Conservation (phyloP, 768 basidiomycete species). For the Lanmaoa rubissima region DNA sequence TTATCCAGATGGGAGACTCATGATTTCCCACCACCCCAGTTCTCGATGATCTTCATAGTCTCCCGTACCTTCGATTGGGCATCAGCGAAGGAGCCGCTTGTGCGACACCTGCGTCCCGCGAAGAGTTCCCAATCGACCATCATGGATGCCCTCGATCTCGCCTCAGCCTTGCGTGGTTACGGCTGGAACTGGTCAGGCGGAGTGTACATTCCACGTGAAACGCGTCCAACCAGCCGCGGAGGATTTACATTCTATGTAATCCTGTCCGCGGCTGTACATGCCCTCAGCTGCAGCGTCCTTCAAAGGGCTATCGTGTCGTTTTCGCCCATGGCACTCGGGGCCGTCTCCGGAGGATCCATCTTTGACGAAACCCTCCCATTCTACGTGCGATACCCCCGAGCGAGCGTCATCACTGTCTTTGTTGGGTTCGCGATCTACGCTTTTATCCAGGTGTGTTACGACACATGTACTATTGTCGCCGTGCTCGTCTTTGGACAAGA, state of each 20-base stretch:
- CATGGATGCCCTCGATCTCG: slow-evolving; percentile 48
- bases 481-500: slow-evolving; percentile 29
- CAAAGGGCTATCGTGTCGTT: slow-evolving; percentile 33
- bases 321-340: slow-evolving; percentile 11
- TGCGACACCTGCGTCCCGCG: slow-evolving; percentile 1
- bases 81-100: slow-evolving; percentile 3
- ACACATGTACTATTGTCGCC: slow-evolving; percentile 22
- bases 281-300: slow-evolving; percentile 42
- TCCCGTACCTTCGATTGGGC: slow-evolving; percentile 20
- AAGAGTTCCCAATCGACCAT: neutral
- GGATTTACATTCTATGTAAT: slow-evolving; percentile 32
- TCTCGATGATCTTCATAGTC: slow-evolving; percentile 10
- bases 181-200: slow-evolving; percentile 57
- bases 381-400: slow-evolving; percentile 32
- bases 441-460: slow-evolving; percentile 39
- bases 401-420: slow-evolving; percentile 41
- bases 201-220: slow-evolving; percentile 32
- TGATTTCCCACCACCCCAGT: neutral
- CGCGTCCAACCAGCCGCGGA: slow-evolving; percentile 32
- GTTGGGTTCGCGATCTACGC: slow-evolving; percentile 44
- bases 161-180: slow-evolving; percentile 48
- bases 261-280: slow-evolving; percentile 31
- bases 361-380: slow-evolving; percentile 32
- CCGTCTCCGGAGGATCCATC: slow-evolving; percentile 28
- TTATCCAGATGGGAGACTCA: neutral